These are phyloP conservation scores for Lasiodiplodia theobromae DNA, from an alignment of 2,329 filamentous ascomycete species.

Conservation along the genomic window DNA sequence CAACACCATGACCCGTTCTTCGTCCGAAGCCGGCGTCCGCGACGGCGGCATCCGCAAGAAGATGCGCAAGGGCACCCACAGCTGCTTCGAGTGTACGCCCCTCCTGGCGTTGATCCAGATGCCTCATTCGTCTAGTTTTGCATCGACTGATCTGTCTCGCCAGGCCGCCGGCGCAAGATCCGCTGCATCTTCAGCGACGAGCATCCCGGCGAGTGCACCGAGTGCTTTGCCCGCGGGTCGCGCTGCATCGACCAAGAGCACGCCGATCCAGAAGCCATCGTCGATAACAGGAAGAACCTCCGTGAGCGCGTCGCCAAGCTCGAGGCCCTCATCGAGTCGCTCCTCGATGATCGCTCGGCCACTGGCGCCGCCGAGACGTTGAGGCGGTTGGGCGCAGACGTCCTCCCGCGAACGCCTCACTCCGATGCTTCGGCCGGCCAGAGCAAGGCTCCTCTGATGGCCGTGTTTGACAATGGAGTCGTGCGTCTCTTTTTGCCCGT, in stretches of 20 bases:
- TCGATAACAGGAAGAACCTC: conserved; percentile 53
- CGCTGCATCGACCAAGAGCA: conserved; percentile 56
- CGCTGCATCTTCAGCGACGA: conserved; percentile 54
- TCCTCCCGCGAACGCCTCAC: background rate
- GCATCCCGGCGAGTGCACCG: conserved; percentile 51
- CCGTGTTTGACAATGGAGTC: conserved; percentile 29
- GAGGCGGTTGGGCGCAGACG: conserved; percentile 21
- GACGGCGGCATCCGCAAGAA: conserved; percentile 43
- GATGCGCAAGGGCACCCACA: conserved; percentile 54
- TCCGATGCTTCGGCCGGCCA: conserved; percentile 12
- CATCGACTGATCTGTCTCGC: background rate
- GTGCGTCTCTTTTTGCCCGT: conserved; percentile 18
- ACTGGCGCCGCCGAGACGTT: conserved; percentile 37
- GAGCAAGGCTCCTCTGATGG: conserved; percentile 7
- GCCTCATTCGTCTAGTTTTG: conserved; percentile 13
- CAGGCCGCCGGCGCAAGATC: conserved; percentile 59
- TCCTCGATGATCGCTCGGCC: conserved; percentile 42
- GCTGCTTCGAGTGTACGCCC: conserved; percentile 53
- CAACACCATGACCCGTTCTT: conserved; percentile 27
- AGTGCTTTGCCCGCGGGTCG: conserved; percentile 54
- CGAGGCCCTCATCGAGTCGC: conserved; percentile 49
- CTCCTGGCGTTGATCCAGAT: background rate
- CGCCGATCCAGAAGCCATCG: conserved; percentile 48
- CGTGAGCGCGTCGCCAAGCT: conserved; percentile 52
- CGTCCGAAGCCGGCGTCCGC: conserved; percentile 34